A percentile compares a stretch with the other conserved stretches of the same genome.
phyloP scores from a whole-genome alignment of 2,329 filamentous ascomycete genomes.

The Taxawa tesnikishii region DNA sequence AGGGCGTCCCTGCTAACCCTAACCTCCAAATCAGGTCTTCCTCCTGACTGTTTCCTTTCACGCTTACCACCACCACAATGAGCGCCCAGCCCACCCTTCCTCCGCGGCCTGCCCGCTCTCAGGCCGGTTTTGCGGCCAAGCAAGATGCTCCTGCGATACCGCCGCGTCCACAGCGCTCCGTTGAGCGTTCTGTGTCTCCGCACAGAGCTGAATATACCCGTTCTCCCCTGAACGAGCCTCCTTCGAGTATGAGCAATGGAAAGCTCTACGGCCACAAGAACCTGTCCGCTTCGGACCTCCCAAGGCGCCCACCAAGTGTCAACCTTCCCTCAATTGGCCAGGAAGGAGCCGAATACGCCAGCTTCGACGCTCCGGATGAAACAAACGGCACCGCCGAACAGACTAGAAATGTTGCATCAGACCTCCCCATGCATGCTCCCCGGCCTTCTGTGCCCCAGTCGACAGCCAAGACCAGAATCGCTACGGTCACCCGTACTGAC shows the following conservation, averaged over 20 bases:
- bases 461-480: constrained; percentile 73
- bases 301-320: constrained; percentile 60
- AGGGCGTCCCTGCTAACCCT: no score
- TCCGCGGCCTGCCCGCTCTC: constrained; percentile 47
- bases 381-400: constrained; percentile 13
- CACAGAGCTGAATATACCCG: constrained; percentile 67
- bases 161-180: constrained; percentile 58
- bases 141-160: constrained; percentile 59
- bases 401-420: constrained; percentile 64
- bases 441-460: constrained; percentile 72
- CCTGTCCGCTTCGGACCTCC: constrained; percentile 28
- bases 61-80: constrained; percentile 3
- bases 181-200: constrained; percentile 67
- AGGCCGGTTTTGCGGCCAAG: constrained; percentile 27
- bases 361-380: constrained; percentile 30
- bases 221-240: constrained; percentile 69
- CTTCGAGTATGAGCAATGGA: constrained; percentile 30
- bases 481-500: constrained; percentile 78
- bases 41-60: constrained; percentile 1
- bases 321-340: constrained; percentile 75
- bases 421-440: constrained; percentile 78
- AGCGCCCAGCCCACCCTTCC: constrained; percentile 42
- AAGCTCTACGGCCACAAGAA: constrained; percentile 15
- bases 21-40: background rate
- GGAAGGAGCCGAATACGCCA: constrained; percentile 81